Evolutionary conservation across 2,329 filamentous ascomycete genomes (phyloP).

Genomic region (Neofusicoccum sp.): DNA sequence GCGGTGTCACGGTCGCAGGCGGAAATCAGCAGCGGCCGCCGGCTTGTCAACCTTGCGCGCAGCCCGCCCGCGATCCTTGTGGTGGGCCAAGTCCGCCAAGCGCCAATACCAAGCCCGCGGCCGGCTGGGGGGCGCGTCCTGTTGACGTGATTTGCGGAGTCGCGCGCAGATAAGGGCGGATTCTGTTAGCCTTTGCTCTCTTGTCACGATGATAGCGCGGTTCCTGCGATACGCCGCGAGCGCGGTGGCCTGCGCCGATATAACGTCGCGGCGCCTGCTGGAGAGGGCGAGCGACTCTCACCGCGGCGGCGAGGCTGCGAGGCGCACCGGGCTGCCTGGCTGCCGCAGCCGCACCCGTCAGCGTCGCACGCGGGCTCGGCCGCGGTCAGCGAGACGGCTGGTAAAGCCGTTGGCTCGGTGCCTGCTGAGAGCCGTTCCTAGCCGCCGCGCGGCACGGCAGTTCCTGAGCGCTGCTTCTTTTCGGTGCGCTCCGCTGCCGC

Average conservation of each 20-base stretch:
- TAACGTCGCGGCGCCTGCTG: not conserved
- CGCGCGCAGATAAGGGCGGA: conserved; percentile 16
- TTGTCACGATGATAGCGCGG: conserved; percentile 11
- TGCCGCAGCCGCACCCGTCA: conserved; percentile 10
- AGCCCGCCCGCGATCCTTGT: conserved; percentile 17
- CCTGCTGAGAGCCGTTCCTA: conserved; percentile 1
- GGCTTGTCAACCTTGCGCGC: not conserved
- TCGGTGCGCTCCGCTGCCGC: not conserved
- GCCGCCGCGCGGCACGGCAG: conserved; percentile 3
- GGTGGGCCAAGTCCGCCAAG: conserved; percentile 18
- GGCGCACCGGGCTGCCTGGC: not conserved
- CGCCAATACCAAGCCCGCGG: conserved; percentile 3
- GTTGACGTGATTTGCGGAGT: conserved; percentile 20
- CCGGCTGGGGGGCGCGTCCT: not conserved
- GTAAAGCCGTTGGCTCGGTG: not conserved
- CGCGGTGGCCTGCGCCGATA: not conserved
- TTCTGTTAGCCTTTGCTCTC: conserved; percentile 10
- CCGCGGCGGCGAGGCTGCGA: not conserved
- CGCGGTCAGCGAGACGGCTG: not conserved
- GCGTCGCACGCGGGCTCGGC: not conserved
- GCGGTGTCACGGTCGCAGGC: conserved; percentile 14
- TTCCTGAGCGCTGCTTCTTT: not conserved
- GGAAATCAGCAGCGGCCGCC: conserved; percentile 10
- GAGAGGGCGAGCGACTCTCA: not conserved
- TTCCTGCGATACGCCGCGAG: conserved; percentile 9